Conservation (phyloP, 345 rosid genomes). For the Hypericum perforatum region DNA sequence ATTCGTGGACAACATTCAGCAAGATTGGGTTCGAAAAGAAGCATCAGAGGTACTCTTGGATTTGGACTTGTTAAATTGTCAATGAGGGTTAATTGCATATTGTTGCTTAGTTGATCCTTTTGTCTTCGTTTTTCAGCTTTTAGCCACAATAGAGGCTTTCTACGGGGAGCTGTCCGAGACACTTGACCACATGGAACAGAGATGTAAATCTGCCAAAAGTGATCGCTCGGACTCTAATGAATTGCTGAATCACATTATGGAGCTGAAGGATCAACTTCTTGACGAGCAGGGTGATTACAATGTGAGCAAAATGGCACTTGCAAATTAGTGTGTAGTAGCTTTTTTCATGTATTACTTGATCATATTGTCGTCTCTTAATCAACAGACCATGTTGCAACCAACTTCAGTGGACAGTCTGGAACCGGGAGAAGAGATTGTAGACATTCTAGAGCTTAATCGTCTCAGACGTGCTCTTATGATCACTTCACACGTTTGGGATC, state of each 20-base stretch:
- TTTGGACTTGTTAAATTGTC: not conserved
- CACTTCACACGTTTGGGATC: constrained; percentile 72
- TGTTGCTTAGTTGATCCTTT: not conserved
- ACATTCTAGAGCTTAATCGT: constrained; percentile 71
- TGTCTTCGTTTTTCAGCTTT: constrained; percentile 37
- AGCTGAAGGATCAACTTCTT: constrained; percentile 50
- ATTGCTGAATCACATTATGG: constrained; percentile 38
- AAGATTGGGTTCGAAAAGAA: constrained; percentile 67
- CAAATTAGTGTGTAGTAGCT: not conserved
- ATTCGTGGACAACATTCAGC: constrained; percentile 49
- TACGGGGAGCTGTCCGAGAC: constrained; percentile 49
- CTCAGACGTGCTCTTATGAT: constrained; percentile 59
- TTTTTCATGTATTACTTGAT: no score
- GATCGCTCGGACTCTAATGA: constrained; percentile 34
- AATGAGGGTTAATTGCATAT: not conserved
- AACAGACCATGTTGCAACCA: constrained; percentile 54
- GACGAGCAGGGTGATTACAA: constrained; percentile 59
- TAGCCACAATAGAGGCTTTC: constrained; percentile 45
- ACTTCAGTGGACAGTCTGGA: constrained; percentile 33
- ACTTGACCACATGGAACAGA: constrained; percentile 55
- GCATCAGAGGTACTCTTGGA: constrained; percentile 51
- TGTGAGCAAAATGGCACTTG: constrained; percentile 31
- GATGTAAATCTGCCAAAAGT: constrained; percentile 33
- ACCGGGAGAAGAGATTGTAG: constrained; percentile 31
- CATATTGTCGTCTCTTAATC: not conserved